Evolutionary conservation across 148 eudicot species (phyloP).

Genomic region (Chenopodium quinoa): DNA sequence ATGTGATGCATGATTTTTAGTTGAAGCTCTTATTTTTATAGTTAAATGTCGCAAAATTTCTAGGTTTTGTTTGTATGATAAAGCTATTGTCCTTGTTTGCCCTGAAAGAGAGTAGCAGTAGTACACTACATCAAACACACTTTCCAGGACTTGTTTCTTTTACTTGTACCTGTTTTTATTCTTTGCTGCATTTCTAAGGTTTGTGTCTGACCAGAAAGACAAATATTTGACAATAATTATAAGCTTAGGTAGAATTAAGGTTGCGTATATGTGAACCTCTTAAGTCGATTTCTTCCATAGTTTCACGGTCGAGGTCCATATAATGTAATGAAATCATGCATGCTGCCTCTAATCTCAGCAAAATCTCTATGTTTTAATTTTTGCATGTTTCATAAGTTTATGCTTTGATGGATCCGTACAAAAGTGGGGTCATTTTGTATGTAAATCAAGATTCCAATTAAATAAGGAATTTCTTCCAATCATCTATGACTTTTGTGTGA

Average conservation of each 20-base stretch:
- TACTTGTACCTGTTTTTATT: background rate
- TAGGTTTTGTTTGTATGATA: too few relatives aligned
- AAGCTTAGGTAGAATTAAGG: background rate
- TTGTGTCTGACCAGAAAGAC: too few relatives aligned
- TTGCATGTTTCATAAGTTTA: background rate
- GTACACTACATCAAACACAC: background rate
- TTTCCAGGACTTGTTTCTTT: background rate
- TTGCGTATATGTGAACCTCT: background rate
- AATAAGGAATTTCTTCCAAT: background rate
- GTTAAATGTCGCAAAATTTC: too few relatives aligned
- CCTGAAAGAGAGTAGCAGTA: background rate
- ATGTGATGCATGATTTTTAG: background rate
- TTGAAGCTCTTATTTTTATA: too few relatives aligned
- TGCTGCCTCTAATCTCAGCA: background rate
- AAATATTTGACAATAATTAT: too few relatives aligned
- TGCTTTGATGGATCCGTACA: slow-evolving; percentile 4
- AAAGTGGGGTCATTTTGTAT: background rate
- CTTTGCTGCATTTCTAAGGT: slow-evolving; percentile 1
- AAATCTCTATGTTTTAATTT: background rate
- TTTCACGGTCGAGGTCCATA: background rate
- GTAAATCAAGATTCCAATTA: background rate
- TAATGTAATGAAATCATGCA: background rate
- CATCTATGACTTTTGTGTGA: background rate
- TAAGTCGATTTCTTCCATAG: background rate
- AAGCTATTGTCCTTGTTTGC: background rate